Evolutionary conservation across 1,284 basidiomycete species (phyloP).

Genomic region (Rhodotorula sp.): DNA sequence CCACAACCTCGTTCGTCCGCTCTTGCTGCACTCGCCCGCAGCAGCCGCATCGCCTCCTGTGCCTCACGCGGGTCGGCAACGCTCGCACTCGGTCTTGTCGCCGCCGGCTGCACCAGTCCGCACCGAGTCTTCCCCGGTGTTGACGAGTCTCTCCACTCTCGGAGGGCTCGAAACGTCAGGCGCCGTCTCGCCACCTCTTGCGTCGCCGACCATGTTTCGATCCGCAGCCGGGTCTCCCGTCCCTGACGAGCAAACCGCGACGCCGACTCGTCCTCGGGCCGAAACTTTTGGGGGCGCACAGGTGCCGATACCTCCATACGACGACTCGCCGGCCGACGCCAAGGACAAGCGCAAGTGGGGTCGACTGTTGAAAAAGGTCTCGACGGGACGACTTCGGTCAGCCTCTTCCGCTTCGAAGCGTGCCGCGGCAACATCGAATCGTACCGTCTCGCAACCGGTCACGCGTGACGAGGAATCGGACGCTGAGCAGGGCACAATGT

Average conservation of each 20-base stretch:
- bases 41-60: neutral
- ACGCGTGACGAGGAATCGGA: constrained; percentile 25
- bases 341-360: constrained; percentile 22
- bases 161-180: neutral
- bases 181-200: neutral
- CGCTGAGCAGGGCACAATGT: neutral
- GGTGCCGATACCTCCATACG: neutral
- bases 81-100: neutral
- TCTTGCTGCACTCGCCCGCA: constrained; percentile 15
- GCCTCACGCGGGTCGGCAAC: neutral
- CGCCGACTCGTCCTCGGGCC: neutral
- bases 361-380: constrained; percentile 35
- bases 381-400: constrained; percentile 13
- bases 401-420: constrained; percentile 10
- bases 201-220: constrained; percentile 4
- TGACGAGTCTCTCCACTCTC: neutral
- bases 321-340: neutral
- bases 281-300: neutral
- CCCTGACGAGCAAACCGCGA: neutral
- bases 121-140: neutral
- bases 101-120: neutral
- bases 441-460: constrained; percentile 30
- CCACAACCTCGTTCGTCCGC: constrained; percentile 79
- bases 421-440: constrained; percentile 1
- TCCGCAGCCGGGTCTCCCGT: neutral